These are phyloP conservation scores for Begonia masoniana DNA, from an alignment of 306 rosid species.

Conservation along the genomic window DNA sequence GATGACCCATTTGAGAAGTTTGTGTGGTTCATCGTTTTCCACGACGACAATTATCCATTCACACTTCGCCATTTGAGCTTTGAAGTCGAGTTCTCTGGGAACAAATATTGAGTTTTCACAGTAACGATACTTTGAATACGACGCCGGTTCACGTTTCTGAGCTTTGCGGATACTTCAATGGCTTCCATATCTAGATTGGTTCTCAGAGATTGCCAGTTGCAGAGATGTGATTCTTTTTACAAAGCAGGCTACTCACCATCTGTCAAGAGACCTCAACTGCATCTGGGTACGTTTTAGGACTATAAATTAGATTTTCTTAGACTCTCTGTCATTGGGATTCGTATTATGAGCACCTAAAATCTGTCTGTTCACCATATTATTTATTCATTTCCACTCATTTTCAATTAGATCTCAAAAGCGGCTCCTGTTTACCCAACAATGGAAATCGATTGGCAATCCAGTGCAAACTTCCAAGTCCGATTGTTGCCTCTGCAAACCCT, in stretches of 20 bases:
- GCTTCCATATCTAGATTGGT: slow-evolving; percentile 42
- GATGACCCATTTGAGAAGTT: slow-evolving; percentile 7
- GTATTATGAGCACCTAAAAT: background rate
- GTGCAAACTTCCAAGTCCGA: slow-evolving; percentile 26
- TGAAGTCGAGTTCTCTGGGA: background rate
- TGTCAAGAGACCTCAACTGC: slow-evolving; percentile 18
- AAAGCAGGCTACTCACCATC: slow-evolving; percentile 17
- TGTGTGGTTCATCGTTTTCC: slow-evolving; percentile 24
- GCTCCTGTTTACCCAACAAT: slow-evolving; percentile 20
- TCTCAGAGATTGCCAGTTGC: slow-evolving; percentile 29
- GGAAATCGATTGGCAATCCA: slow-evolving; percentile 25
- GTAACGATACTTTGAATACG: background rate
- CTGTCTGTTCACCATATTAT: background rate
- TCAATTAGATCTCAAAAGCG: slow-evolving; percentile 27
- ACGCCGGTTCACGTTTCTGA: background rate
- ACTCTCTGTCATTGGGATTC: background rate
- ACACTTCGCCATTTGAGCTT: background rate
- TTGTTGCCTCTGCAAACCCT: slow-evolving; percentile 15
- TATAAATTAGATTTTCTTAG: background rate
- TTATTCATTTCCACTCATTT: background rate
- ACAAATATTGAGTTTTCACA: background rate
- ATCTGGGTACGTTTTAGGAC: slow-evolving; percentile 33
- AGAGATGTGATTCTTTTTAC: slow-evolving; percentile 14
- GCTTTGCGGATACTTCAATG: slow-evolving; percentile 19
- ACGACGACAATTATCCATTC: slow-evolving; percentile 11